phyloP scores from a whole-genome alignment of 306 rosid species.

The Sesbania bispinosa region DNA sequence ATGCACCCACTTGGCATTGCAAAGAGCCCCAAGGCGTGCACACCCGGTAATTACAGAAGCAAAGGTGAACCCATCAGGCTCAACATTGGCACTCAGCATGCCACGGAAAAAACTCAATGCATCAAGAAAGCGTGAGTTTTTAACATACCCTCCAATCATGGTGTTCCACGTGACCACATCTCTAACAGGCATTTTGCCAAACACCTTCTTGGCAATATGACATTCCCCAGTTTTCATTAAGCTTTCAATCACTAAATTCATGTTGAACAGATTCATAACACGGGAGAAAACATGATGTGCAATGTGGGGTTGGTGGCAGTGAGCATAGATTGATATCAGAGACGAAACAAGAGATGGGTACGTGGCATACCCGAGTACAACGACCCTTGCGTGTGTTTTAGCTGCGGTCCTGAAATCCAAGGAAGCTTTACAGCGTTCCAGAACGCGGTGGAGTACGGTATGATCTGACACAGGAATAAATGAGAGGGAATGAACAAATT shows the following conservation, averaged over 20 bases:
- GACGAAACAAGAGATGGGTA: conserved; percentile 57
- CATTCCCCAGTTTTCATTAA: conserved; percentile 46
- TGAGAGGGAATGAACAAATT: background rate
- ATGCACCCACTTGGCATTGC: conserved; percentile 59
- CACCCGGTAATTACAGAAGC: conserved; percentile 58
- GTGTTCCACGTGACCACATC: conserved; percentile 73
- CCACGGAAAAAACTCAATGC: conserved; percentile 40
- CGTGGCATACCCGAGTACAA: conserved; percentile 44
- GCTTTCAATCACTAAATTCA: conserved; percentile 40
- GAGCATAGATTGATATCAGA: conserved; percentile 47
- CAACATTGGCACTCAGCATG: conserved; percentile 41
- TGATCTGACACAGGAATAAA: conserved; percentile 28
- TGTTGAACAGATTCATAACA: conserved; percentile 18
- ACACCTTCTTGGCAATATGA: conserved; percentile 51
- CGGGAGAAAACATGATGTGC: conserved; percentile 30
- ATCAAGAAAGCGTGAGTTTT: conserved; percentile 39
- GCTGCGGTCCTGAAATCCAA: conserved; percentile 36
- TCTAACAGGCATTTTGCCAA: conserved; percentile 38
- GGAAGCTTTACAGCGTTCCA: conserved; percentile 40
- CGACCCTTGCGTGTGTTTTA: conserved; percentile 49
- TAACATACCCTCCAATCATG: conserved; percentile 58
- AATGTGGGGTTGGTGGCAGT: conserved; percentile 15
- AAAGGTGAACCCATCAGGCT: conserved; percentile 70
- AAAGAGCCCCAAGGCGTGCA: conserved; percentile 56
- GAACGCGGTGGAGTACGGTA: conserved; percentile 35